These are phyloP conservation scores for Rehmannia glutinosa DNA, from an alignment of 257 asterid species.

Conservation along the genomic window DNA sequence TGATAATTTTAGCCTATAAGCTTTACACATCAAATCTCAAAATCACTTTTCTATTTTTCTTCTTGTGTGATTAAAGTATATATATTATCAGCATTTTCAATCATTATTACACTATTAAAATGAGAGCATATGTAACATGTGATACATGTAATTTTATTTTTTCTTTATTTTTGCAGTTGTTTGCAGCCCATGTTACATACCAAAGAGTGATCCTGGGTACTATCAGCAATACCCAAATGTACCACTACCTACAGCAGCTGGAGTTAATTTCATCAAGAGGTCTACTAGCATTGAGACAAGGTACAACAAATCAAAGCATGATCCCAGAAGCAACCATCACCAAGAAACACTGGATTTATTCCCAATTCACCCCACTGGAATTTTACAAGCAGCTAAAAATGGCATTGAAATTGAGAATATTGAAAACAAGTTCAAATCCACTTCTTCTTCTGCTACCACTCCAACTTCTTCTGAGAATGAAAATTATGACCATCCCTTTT, in stretches of 20 bases:
- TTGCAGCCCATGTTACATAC: slow-evolving; percentile 54
- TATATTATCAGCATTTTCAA: no score
- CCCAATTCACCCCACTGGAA: slow-evolving; percentile 72
- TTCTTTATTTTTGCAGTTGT: slow-evolving; percentile 29
- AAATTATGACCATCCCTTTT: slow-evolving; percentile 28
- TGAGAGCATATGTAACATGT: no score
- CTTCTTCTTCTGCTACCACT: background rate
- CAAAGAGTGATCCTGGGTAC: slow-evolving; percentile 28
- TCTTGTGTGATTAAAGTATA: no score
- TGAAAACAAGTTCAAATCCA: slow-evolving; percentile 4
- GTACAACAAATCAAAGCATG: slow-evolving; percentile 23
- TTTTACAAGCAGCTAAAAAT: slow-evolving; percentile 32
- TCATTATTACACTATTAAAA: no score
- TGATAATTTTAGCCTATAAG: no score
- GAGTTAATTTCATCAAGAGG: slow-evolving; percentile 36
- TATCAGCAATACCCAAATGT: slow-evolving; percentile 42
- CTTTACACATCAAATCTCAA: no score
- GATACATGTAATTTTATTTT: background rate
- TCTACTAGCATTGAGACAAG: slow-evolving; percentile 23
- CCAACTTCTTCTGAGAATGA: slow-evolving; percentile 16
- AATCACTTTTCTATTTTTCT: no score
- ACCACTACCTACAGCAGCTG: slow-evolving; percentile 32
- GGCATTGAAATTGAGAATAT: background rate
- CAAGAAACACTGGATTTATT: slow-evolving; percentile 76
- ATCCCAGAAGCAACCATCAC: background rate